Base-by-base conservation (phyloP, 2,329 filamentous ascomycete genomes). In the Curvularia spicifera region DNA sequence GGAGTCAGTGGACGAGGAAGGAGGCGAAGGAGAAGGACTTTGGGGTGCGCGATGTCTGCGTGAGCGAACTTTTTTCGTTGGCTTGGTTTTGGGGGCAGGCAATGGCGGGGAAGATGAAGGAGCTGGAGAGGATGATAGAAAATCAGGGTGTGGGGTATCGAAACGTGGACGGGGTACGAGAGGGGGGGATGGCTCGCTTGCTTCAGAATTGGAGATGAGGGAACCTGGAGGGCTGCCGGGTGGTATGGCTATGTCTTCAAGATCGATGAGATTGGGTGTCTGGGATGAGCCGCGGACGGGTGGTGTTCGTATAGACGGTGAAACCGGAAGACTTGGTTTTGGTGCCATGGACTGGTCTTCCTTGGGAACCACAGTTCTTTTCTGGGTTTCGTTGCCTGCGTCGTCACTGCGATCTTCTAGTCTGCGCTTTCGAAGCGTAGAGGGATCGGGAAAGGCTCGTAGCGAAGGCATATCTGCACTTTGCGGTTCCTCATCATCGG, bases 371-470 rank as follows among this genome's bases (percentile, higher is more conserved):
- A 35, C 13, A 28, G 26, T 33, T 8, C 28, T 7, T 12, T 57
- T 18, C 45, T 47, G 52, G 1, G 28, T 12, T 9, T 40, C 42
- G 1, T 46, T 37, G 1, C n/a, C 15, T 1, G 40, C 3, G 4
- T 6, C 37, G 46, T 37, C n/a, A 33, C 28, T 18, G 26, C 28
- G 40, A 5, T 29, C 40, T 5, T 53, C 44, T 10, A 40, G 4
- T 10, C 10, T 24, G 28, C 24, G 51, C 5, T 3, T 18, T 12
- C 22, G 43, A 33, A 57, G 48, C 0, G 26, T 57, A 5, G 57
- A 57, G 42, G 60, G 51, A 26, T 66, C 59, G 0, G 60, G 58
- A 10, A 69, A 65, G 0, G 18, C 31, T 4, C 31, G 64, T 3
- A 49, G 46, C 2, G 51, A 28, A 35, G 31, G 18, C n/a, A 47